These are phyloP conservation scores for Populus hybrid DNA, from an alignment of 441 rosid species.

Conservation along the genomic window DNA sequence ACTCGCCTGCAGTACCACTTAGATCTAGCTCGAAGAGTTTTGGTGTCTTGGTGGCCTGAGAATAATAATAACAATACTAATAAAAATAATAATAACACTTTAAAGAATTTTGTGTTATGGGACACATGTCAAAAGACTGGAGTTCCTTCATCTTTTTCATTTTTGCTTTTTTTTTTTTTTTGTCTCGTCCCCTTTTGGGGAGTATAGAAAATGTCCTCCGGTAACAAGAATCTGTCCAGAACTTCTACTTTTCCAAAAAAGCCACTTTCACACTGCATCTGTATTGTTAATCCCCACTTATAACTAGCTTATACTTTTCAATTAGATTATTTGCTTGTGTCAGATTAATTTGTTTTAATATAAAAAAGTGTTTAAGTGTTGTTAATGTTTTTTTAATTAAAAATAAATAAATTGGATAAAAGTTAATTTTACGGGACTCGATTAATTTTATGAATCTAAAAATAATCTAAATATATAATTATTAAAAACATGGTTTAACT, in stretches of 20 bases:
- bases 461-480: too few relatives aligned
- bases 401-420: too few relatives aligned
- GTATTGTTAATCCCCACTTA: neutral
- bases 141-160: neutral
- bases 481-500: too few relatives aligned
- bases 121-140: too few relatives aligned
- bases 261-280: conserved; percentile 5
- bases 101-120: too few relatives aligned
- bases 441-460: too few relatives aligned
- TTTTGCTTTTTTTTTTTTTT: conserved; percentile 2
- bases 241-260: neutral
- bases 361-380: too few relatives aligned
- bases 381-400: too few relatives aligned
- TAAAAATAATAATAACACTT: too few relatives aligned
- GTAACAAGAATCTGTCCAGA: conserved; percentile 14
- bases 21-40: neutral
- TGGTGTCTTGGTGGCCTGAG: neutral
- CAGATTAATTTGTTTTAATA: too few relatives aligned
- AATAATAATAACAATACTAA: neutral
- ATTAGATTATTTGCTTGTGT: too few relatives aligned
- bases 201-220: neutral
- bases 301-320: neutral
- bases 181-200: conserved; percentile 20
- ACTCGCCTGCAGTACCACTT: neutral
- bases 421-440: too few relatives aligned